A percentile compares a stretch with the other conserved stretches of the same genome.
phyloP scores from a whole-genome alignment of 2,329 filamentous ascomycete species.

The Clonostachys byssicola region DNA sequence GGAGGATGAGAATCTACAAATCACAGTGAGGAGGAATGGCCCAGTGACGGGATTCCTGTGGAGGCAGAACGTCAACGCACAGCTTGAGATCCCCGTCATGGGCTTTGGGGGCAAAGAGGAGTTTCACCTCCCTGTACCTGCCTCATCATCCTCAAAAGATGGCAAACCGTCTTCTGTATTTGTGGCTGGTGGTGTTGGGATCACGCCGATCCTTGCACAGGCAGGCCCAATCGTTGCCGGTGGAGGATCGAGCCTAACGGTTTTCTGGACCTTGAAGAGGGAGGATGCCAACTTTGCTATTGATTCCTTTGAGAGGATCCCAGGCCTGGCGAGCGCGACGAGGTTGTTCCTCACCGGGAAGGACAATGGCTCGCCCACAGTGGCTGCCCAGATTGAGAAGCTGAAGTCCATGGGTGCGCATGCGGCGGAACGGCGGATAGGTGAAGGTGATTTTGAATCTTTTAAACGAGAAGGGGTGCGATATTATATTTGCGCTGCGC shows the following conservation, averaged over 20 bases:
- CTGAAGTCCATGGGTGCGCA: constrained; percentile 25
- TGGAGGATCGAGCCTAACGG: constrained; percentile 30
- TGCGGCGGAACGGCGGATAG: constrained; percentile 31
- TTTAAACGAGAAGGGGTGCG: constrained; percentile 32
- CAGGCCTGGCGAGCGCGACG: constrained; percentile 45
- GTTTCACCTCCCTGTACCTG: constrained; percentile 27
- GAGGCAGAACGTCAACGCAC: constrained; percentile 43
- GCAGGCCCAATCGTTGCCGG: constrained; percentile 38
- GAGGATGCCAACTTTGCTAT: constrained; percentile 60
- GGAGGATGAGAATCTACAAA: constrained; percentile 46
- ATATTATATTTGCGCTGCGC: constrained; percentile 47
- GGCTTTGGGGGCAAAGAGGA: constrained; percentile 65
- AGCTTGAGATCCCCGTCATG: constrained; percentile 61
- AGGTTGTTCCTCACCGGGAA: constrained; percentile 62
- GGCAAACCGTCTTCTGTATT: constrained; percentile 39
- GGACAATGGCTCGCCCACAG: constrained; percentile 10
- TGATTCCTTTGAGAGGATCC: constrained; percentile 50
- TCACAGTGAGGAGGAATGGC: constrained; percentile 68
- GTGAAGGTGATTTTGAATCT: constrained; percentile 32
- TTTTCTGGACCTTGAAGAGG: constrained; percentile 65
- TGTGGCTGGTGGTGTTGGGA: constrained; percentile 75
- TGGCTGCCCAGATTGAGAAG: constrained; percentile 11
- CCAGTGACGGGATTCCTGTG: constrained; percentile 64
- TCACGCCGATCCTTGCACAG: constrained; percentile 76
- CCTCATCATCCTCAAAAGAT: constrained; percentile 1